Evolutionary conservation across 768 basidiomycete genomes (phyloP), one percentile per base, ranked within the genome.

Genomic region (Russula sp.): DNA sequence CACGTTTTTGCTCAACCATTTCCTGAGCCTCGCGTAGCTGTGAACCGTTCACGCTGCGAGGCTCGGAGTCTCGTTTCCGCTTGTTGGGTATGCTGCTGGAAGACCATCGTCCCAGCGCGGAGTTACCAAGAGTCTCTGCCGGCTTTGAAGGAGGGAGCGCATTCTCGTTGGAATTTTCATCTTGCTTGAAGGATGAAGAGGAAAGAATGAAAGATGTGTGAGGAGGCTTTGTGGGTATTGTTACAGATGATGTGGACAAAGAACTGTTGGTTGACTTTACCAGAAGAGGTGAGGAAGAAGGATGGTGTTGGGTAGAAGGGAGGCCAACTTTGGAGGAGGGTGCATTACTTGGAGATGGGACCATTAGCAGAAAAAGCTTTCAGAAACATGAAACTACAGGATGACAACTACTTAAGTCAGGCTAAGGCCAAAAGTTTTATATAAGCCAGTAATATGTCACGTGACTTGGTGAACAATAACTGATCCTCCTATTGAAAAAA

Each of bases 1-100:
- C 61, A 42, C 61, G 61, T 20, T 63, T 63, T 32, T 63, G 56
- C 22, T 58, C 56, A 14, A 63, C 61, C 32, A 5, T 46, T 36
- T 63, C 61, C 34, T 58, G 61, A 2, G 61, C 57, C 22, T 63
- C 57, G 11, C 51, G 56, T 45, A 58, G 16, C 11, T 41, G 45
- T 7, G 38, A 58, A 25, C 9, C 35, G 8, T 25, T 46, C 50
- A 35, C 5, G 35, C n/a, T 11, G 11, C 18, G 41, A 18, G 11
- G 13, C 34, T 57, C 55, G 0, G 57, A 58, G 32, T 63, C 45
- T 16, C 56, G 29, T 53, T 58, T 63, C 16, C 61, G 61, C 35
- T 63, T 63, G 36, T 34, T 53, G 5, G 50, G 7, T 9, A 1
- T 11, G 14, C 32, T 10, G 18, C 32, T 10, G 18, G 32, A 25